phyloP scores from a whole-genome alignment of 1,284 basidiomycete genomes.

The Puccinia hordei region DNA sequence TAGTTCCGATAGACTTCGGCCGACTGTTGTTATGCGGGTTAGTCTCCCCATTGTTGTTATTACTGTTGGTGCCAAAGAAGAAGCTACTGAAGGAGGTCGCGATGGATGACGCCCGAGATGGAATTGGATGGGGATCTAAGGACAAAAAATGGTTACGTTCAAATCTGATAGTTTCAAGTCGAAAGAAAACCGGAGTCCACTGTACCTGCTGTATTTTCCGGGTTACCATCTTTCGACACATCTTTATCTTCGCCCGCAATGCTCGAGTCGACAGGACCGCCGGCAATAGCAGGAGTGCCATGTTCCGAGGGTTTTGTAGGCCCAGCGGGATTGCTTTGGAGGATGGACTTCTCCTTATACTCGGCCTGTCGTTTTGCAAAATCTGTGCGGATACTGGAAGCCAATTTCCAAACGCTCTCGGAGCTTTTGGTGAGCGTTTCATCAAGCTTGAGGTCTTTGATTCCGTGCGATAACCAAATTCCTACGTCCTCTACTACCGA shows the following conservation, averaged over 20 bases:
- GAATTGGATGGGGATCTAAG: not conserved
- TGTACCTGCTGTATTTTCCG: not conserved
- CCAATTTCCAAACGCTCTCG: conserved; percentile 47
- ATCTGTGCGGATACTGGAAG: conserved; percentile 39
- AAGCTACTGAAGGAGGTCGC: conserved; percentile 45
- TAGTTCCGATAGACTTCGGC: not conserved
- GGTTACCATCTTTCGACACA: not conserved
- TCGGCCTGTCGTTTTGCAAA: conserved; percentile 48
- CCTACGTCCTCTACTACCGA: conserved; percentile 51
- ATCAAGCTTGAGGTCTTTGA: conserved; percentile 50
- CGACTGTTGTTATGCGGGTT: not conserved
- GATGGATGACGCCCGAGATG: conserved; percentile 39
- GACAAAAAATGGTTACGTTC: not conserved
- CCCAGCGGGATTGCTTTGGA: not conserved
- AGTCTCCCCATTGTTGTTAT: not conserved
- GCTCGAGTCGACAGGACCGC: not conserved
- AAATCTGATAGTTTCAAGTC: no score
- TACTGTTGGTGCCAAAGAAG: conserved; percentile 35
- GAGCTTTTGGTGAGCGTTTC: conserved; percentile 46
- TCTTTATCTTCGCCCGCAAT: not conserved
- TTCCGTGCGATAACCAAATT: conserved; percentile 44
- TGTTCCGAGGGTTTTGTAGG: not conserved
- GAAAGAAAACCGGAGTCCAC: no score
- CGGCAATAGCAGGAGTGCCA: not conserved
- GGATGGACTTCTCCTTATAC: conserved; percentile 16